These are phyloP conservation scores for Stentor roeselii DNA, from an alignment of 73 alveolate genomes.

Conservation along the genomic window DNA sequence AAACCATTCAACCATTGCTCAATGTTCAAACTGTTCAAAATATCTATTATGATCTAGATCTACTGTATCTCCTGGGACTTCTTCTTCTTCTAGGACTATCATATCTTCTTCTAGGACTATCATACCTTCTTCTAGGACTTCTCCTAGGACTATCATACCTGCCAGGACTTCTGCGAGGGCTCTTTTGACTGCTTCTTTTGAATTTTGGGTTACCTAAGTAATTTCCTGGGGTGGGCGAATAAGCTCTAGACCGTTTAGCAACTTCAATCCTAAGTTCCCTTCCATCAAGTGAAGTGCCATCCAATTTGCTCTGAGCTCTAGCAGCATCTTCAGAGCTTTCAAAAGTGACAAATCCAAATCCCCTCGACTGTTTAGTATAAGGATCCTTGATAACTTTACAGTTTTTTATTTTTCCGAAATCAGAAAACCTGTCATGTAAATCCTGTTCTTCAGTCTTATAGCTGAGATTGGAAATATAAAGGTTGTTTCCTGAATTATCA, in stretches of 20 bases:
- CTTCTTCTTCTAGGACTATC: too few species aligned
- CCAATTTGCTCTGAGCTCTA: background rate
- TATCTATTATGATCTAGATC: too few species aligned
- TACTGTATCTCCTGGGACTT: too few species aligned
- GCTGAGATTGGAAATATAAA: background rate
- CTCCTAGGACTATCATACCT: background rate
- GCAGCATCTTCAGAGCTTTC: slow-evolving; percentile 28
- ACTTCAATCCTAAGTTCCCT: background rate
- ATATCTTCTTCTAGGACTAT: background rate
- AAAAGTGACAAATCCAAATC: slow-evolving; percentile 18
- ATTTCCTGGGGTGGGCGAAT: slow-evolving; percentile 20
- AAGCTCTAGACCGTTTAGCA: background rate
- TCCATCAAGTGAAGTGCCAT: background rate
- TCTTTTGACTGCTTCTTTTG: too few species aligned
- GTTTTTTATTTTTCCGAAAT: background rate
- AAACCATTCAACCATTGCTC: too few species aligned
- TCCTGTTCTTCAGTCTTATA: slow-evolving; percentile 2
- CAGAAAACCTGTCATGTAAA: background rate
- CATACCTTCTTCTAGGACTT: slow-evolving; percentile 5
- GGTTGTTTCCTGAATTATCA: slow-evolving; percentile 5
- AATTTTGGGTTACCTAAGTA: background rate
- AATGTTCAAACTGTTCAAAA: too few species aligned
- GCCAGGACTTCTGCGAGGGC: background rate
- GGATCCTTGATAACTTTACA: slow-evolving; percentile 11
- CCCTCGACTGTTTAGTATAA: background rate